Evolutionary conservation across 306 rosid genomes (phyloP).

Genomic region (Lupinus albus): DNA sequence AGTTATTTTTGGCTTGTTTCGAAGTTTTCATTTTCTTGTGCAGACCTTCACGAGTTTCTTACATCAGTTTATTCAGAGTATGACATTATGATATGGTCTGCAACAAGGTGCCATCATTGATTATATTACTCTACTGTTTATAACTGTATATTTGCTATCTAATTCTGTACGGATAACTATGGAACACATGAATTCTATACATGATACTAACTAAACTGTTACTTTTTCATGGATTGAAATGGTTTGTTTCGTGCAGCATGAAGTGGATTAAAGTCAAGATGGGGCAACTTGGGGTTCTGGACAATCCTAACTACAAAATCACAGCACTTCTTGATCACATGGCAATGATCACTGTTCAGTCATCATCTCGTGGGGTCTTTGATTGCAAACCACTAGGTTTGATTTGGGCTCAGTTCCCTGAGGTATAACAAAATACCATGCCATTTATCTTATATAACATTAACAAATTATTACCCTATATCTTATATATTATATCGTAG

Average conservation of each 20-base stretch:
- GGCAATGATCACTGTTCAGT: slow-evolving; percentile 93
- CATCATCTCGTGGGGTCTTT: slow-evolving; percentile 76
- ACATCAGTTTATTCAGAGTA: slow-evolving; percentile 81
- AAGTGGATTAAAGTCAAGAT: slow-evolving; percentile 92
- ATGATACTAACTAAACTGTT: too few species aligned
- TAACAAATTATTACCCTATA: slow-evolving; percentile 16
- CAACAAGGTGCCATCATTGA: slow-evolving; percentile 70
- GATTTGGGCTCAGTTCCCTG: slow-evolving; percentile 93
- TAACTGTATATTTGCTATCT: neutral
- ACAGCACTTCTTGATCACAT: slow-evolving; percentile 88
- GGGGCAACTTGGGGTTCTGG: slow-evolving; percentile 92
- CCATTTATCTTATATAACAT: slow-evolving; percentile 11
- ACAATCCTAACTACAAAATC: slow-evolving; percentile 91
- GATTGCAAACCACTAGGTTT: slow-evolving; percentile 98
- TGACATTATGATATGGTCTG: slow-evolving; percentile 98
- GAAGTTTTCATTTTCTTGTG: slow-evolving; percentile 32
- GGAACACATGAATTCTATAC: too few species aligned
- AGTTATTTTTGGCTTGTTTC: neutral
- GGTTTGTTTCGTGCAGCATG: slow-evolving; percentile 59
- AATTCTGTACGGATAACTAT: neutral
- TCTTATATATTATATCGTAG: neutral
- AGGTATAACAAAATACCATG: slow-evolving; percentile 52
- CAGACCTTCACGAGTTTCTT: slow-evolving; percentile 95
- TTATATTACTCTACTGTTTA: slow-evolving; percentile 17
- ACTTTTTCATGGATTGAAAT: slow-evolving; percentile 6